phyloP scores from a whole-genome alignment of 164 flowering plant species.

The Euptelea pleiosperma region DNA sequence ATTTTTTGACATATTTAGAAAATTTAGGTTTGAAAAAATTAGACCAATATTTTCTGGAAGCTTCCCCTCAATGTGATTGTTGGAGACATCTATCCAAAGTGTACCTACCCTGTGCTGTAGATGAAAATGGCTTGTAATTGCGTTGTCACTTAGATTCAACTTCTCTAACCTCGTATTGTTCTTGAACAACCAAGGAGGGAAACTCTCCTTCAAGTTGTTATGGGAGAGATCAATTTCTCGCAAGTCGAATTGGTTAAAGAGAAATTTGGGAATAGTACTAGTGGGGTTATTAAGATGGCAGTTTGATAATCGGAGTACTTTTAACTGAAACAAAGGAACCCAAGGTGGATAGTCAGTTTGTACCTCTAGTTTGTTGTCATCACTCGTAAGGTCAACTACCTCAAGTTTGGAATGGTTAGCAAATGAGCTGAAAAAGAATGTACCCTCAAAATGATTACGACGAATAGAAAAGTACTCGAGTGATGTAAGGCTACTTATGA shows the following conservation, averaged over 20 bases:
- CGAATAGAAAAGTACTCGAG: slow-evolving; percentile 2
- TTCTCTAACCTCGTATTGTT: background rate
- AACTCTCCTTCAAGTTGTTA: slow-evolving; percentile 1
- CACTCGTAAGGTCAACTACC: background rate
- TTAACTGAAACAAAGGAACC: slow-evolving; percentile 12
- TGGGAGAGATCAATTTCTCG: slow-evolving; percentile 6
- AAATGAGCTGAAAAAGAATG: background rate
- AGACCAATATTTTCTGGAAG: background rate
- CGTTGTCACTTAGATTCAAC: background rate
- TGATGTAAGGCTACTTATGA: slow-evolving; percentile 7
- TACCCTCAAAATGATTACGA: slow-evolving; percentile 5
- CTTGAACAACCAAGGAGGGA: slow-evolving; percentile 9
- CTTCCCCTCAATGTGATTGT: background rate
- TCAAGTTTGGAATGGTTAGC: slow-evolving; percentile 8
- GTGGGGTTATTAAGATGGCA: slow-evolving; percentile 1
- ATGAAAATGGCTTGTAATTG: background rate
- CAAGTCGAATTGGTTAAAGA: slow-evolving; percentile 4
- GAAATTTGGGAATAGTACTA: background rate
- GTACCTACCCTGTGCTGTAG: background rate
- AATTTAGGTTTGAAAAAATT: background rate
- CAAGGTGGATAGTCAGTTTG: slow-evolving; percentile 1
- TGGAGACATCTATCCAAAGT: background rate
- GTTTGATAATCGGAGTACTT: background rate
- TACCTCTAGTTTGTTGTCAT: background rate
- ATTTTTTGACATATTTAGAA: background rate